Conservation (phyloP, 345 rosid species). For the Diplotaxis tenuifolia region DNA sequence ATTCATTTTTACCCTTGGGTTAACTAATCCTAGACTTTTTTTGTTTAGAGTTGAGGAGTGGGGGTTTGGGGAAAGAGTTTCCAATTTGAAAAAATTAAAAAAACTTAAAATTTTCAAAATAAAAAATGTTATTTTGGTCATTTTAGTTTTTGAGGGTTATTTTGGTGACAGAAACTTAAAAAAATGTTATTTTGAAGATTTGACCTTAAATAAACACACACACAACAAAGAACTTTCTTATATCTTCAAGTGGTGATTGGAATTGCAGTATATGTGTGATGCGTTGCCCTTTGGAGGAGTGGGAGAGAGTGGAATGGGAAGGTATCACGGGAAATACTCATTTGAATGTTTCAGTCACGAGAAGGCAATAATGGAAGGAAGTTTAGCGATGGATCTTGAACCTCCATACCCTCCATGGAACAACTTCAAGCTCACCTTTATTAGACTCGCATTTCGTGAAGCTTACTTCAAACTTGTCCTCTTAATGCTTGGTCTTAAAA, state of each 20-base stretch:
- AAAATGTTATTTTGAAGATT: too few relatives aligned
- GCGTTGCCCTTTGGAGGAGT: conserved; percentile 86
- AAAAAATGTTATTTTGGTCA: too few relatives aligned
- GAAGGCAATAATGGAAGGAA: conserved; percentile 67
- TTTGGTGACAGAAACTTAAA: too few relatives aligned
- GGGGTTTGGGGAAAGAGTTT: too few relatives aligned
- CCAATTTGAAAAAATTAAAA: too few relatives aligned
- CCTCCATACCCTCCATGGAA: conserved; percentile 89
- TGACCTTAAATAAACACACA: too few relatives aligned
- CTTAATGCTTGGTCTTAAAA: conserved; percentile 49
- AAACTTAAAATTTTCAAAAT: too few relatives aligned
- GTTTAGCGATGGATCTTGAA: conserved; percentile 63
- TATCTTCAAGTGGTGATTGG: background rate
- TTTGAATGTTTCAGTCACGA: conserved; percentile 91
- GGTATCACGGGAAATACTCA: conserved; percentile 93
- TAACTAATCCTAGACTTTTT: too few relatives aligned
- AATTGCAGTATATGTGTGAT: conserved; percentile 64
- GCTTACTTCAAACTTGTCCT: conserved; percentile 57
- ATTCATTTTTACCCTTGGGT: too few relatives aligned
- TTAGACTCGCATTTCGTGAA: conserved; percentile 51
- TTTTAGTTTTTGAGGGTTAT: too few relatives aligned
- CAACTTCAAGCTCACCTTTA: conserved; percentile 59
- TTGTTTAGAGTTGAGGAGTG: too few relatives aligned
- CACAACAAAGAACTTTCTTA: background rate
- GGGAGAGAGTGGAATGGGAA: conserved; percentile 80